Conservation (phyloP, 2,329 filamentous ascomycete species). For the Aspergillus fischeri region DNA sequence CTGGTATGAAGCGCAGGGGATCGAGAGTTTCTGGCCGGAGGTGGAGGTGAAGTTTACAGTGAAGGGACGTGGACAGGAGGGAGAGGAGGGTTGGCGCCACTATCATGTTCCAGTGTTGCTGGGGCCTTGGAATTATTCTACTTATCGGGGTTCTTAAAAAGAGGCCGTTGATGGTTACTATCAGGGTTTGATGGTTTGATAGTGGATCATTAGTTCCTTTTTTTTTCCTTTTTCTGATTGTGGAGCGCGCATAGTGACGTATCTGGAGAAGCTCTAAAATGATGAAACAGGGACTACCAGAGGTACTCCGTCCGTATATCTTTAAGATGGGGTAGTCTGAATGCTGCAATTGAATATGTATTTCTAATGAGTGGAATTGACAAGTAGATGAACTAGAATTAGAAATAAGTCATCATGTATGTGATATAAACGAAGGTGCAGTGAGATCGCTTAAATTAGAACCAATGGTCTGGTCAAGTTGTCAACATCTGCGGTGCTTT, state of each 20-base stretch:
- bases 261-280: neutral
- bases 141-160: constrained; percentile 46
- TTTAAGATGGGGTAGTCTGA: neutral
- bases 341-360: neutral
- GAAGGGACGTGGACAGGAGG: constrained; percentile 37
- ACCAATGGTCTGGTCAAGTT: neutral
- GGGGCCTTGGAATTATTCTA: constrained; percentile 50
- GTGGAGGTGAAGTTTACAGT: constrained; percentile 50
- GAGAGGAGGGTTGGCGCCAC: constrained; percentile 43
- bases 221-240: neutral
- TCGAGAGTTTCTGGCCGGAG: constrained; percentile 49
- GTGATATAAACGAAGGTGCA: no score
- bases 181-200: neutral
- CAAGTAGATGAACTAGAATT: neutral
- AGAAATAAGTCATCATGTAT: no score
- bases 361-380: neutral
- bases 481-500: neutral
- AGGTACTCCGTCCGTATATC: no score
- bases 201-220: neutral
- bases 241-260: neutral
- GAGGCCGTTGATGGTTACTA: neutral
- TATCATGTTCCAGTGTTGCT: constrained; percentile 50
- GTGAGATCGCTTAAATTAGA: neutral
- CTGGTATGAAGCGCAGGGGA: constrained; percentile 45
- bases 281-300: neutral